phyloP scores from a whole-genome alignment of 1,284 basidiomycete genomes.

The Apiotrichum brassicae region DNA sequence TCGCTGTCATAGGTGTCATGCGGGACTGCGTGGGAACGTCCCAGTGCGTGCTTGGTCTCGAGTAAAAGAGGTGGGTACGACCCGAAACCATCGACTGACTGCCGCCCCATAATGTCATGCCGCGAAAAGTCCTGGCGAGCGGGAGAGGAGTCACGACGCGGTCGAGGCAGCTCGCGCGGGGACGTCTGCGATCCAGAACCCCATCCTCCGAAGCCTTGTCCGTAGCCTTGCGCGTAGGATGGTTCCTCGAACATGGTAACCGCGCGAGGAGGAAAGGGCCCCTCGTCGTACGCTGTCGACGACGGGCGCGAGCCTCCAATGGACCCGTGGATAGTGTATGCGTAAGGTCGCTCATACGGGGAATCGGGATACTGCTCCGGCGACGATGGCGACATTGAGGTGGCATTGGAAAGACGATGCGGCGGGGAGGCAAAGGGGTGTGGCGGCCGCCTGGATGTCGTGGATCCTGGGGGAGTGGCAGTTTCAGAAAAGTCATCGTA shows the following conservation, averaged over 20 bases:
- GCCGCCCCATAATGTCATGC: slow-evolving; percentile 14
- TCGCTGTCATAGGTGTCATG: too few species aligned
- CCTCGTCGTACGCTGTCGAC: background rate
- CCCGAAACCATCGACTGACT: slow-evolving; percentile 24
- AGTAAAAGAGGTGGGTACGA: slow-evolving; percentile 11
- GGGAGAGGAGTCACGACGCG: too few species aligned
- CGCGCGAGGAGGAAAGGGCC: background rate
- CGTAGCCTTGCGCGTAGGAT: background rate
- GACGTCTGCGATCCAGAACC: too few species aligned
- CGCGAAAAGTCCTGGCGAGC: background rate
- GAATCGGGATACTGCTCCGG: background rate
- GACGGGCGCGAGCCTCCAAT: background rate
- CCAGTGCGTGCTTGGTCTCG: too few species aligned
- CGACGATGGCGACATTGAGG: background rate
- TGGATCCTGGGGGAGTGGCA: background rate
- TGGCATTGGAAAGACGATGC: background rate
- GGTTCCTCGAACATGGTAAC: background rate
- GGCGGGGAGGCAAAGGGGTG: background rate
- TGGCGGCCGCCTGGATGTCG: background rate
- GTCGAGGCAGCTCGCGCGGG: too few species aligned
- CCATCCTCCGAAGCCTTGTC: too few species aligned
- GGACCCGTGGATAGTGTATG: background rate
- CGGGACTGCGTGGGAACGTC: too few species aligned
- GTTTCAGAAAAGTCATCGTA: slow-evolving; percentile 1
- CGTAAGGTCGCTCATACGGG: background rate